A percentile compares a stretch with the other conserved stretches of the same genome.
Evolutionary conservation across 495 filamentous ascomycete species (phyloP).

Genomic region (Xylaria telfairii): DNA sequence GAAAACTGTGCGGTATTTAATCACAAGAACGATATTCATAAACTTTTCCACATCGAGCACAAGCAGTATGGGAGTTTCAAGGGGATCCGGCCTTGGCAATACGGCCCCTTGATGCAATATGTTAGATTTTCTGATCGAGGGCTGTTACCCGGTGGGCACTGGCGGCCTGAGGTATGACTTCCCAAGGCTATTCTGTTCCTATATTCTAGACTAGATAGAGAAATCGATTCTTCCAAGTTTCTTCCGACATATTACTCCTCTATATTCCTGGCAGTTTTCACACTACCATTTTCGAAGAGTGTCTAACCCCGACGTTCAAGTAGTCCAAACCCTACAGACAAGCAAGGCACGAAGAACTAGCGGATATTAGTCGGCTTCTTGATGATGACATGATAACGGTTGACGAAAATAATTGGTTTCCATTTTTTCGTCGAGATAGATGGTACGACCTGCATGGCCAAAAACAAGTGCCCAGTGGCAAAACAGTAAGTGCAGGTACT

Average conservation of each 20-base stretch:
- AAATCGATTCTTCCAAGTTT: neutral
- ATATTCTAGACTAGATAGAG: neutral
- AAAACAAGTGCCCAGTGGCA: neutral
- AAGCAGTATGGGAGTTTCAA: neutral
- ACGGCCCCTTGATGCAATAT: neutral
- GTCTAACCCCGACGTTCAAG: neutral
- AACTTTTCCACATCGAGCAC: neutral
- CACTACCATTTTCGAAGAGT: neutral
- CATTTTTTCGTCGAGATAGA: constrained; percentile 3
- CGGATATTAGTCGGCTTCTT: neutral
- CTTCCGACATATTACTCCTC: neutral
- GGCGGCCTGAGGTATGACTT: constrained; percentile 1
- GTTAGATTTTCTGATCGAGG: constrained; percentile 11
- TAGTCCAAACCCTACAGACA: neutral
- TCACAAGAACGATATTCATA: neutral
- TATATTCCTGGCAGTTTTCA: neutral
- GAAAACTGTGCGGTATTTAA: neutral
- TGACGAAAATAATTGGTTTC: constrained; percentile 7
- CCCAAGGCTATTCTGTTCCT: neutral
- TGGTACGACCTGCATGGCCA: neutral
- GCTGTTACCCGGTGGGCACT: neutral
- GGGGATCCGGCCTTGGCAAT: neutral
- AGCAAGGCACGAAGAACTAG: neutral
- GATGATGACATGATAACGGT: neutral
- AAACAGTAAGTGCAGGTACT: neutral